These are phyloP conservation scores for Colletotrichum theobromicola DNA, from an alignment of 2,329 filamentous ascomycete species.

Conservation along the genomic window DNA sequence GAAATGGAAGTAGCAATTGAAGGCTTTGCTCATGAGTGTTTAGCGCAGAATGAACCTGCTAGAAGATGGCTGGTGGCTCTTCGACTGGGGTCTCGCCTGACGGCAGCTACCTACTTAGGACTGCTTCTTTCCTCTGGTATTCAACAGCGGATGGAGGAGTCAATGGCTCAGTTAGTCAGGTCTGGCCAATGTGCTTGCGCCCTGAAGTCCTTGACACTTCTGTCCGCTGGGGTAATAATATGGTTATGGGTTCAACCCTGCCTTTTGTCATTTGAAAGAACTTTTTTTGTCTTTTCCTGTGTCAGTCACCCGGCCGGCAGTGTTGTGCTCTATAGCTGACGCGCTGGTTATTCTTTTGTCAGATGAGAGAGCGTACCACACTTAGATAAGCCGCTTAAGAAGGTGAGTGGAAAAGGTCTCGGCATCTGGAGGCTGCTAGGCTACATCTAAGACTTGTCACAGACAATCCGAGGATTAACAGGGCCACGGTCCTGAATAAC, in stretches of 20 bases:
- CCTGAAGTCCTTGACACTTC: not conserved
- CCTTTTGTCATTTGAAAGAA: not conserved
- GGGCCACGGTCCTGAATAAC: not conserved
- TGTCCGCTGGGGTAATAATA: not conserved
- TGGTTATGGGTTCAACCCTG: not conserved
- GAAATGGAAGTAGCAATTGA: not conserved
- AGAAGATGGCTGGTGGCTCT: not conserved
- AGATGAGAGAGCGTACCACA: not conserved
- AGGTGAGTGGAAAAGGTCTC: not conserved
- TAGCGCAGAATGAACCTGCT: not conserved
- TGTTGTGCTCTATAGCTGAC: not conserved
- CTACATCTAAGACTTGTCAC: not conserved
- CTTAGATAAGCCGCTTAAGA: not conserved
- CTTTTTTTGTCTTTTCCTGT: not conserved
- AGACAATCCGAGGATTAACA: not conserved
- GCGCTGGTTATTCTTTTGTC: not conserved
- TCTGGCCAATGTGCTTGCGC: not conserved
- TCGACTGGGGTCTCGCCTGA: accelerated
- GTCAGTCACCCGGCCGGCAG: not conserved
- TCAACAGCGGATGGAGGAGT: not conserved
- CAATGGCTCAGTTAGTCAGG: not conserved
- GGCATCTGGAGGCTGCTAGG: accelerated
- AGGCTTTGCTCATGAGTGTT: not conserved
- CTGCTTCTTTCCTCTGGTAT: accelerated
- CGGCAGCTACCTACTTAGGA: not conserved